Evolutionary conservation across 176 grass and related monocot genomes (phyloP), one percentile per base, ranked within the genome.

Genomic region (Eleusine coracana): DNA sequence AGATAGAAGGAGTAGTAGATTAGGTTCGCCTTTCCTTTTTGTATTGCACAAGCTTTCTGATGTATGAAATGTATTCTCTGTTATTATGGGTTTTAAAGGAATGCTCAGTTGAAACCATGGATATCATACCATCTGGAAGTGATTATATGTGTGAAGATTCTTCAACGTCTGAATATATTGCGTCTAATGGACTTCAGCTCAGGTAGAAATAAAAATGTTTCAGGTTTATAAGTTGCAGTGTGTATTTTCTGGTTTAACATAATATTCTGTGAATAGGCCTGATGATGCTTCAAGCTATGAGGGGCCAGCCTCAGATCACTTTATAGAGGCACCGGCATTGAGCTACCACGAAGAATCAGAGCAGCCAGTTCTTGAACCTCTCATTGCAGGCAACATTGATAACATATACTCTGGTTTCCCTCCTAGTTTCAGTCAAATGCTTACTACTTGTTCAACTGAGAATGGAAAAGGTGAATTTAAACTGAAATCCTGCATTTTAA

Each of bases 401-500:
- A 87, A 74, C 25, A 78, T 45, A 51, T 87, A 51, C 77, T 87
- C 89, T 78, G 68, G 72, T 37, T 86, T 91, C 34, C 86, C 83
- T 71, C 84, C 62, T 54, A 91, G 89, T 81, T 94, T 89, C 78
- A 85, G 67, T 23, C 81, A 91, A 40, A 83, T 91, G 73, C 73
- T 94, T 78, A 82, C 39, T 80, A 91, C 79, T 87, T 91, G 48
- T 70, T 89, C 80, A 65, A 79, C 17, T 55, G 68, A 82, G 54
- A 79, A 51, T 27, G 46, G 83, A 36, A 48, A 85, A 85, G 89
- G 92, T 45, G 37, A 41, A 63, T 84, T 73, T 78, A 40, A 60
- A 68, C 63, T 40, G 67, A 54, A 52, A 52, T n/a, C 20, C 0
- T 37, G 1, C 79, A 80, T 70, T 9, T 34, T 68, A 50, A 50